Percentiles rank a stretch among this genome's conserved stretches.
Evolutionary conservation across 2,329 filamentous ascomycete species (phyloP).

Genomic region (Parastagonospora nodorum): DNA sequence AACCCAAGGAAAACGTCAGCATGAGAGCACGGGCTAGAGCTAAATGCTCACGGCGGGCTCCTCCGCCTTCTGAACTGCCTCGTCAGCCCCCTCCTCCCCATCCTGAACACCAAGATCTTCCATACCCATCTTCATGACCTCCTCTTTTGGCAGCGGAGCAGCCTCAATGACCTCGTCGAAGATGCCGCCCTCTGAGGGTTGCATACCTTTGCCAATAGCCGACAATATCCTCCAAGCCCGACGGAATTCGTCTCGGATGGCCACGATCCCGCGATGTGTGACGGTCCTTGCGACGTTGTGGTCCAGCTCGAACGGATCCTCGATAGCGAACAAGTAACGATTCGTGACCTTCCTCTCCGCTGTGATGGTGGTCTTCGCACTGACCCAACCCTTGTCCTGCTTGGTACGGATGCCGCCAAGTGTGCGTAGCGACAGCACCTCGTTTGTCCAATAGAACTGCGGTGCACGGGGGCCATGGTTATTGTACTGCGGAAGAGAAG

Average conservation of each 20-base stretch:
- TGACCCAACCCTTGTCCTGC: slow-evolving; percentile 81
- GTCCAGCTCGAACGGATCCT: slow-evolving; percentile 86
- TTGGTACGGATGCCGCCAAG: slow-evolving; percentile 73
- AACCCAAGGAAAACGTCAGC: too few relatives aligned
- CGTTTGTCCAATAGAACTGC: slow-evolving; percentile 79
- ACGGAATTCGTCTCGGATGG: slow-evolving; percentile 83
- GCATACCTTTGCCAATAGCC: slow-evolving; percentile 28
- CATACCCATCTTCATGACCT: neutral
- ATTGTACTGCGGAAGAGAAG: slow-evolving; percentile 55
- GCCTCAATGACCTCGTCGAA: slow-evolving; percentile 42
- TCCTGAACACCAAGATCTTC: neutral
- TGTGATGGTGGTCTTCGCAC: slow-evolving; percentile 70
- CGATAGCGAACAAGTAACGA: slow-evolving; percentile 85
- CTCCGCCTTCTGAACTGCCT: neutral
- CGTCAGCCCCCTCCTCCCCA: neutral
- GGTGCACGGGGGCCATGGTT: slow-evolving; percentile 43
- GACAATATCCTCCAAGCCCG: slow-evolving; percentile 71
- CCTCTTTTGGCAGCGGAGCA: slow-evolving; percentile 2
- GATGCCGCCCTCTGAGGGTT: slow-evolving; percentile 37
- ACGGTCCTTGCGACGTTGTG: slow-evolving; percentile 91
- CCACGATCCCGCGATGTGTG: slow-evolving; percentile 78
- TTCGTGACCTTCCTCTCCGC: slow-evolving; percentile 73
- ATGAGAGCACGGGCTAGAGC: too few relatives aligned
- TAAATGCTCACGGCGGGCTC: neutral
- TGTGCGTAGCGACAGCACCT: slow-evolving; percentile 78